phyloP scores from a whole-genome alignment of 805 yeast species.

The Soucietia sequanensis region DNA sequence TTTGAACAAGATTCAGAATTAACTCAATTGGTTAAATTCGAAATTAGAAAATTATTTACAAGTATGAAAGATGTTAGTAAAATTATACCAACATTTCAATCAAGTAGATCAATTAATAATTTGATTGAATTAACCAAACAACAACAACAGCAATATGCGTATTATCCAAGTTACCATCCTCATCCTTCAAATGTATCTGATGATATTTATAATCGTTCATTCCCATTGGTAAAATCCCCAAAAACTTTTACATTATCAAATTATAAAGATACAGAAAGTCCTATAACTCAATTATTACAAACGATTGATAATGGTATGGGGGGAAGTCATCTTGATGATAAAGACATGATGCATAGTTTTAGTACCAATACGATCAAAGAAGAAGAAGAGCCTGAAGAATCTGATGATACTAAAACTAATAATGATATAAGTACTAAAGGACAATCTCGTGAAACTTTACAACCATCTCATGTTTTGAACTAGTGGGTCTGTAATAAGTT shows the following conservation, averaged over 20 bases:
- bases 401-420: conserved; percentile 1
- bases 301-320: conserved; percentile 9
- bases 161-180: conserved; percentile 9
- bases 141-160: conserved; percentile 1
- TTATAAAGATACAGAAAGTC: conserved; percentile 35
- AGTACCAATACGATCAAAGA: conserved; percentile 39
- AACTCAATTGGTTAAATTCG: conserved; percentile 30
- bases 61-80: conserved; percentile 30
- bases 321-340: conserved; percentile 1
- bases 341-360: conserved; percentile 26
- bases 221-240: conserved; percentile 39
- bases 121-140: conserved; percentile 11
- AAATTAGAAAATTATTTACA: conserved; percentile 29
- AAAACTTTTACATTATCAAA: conserved; percentile 39
- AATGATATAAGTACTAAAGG: neutral
- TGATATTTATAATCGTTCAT: conserved; percentile 11
- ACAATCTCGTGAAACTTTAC: neutral
- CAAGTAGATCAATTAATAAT: conserved; percentile 25
- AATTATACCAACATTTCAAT: conserved; percentile 33
- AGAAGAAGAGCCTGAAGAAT: conserved; percentile 37
- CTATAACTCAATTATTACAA: conserved; percentile 33
- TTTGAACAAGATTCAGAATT: conserved; percentile 26
- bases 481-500: too few relatives aligned
- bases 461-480: neutral
- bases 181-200: too few relatives aligned